A percentile compares a stretch with the other conserved stretches of the same genome.
Evolutionary conservation across 129 eudicot genomes (phyloP).

Genomic region (Flaveria sonorensis): DNA sequence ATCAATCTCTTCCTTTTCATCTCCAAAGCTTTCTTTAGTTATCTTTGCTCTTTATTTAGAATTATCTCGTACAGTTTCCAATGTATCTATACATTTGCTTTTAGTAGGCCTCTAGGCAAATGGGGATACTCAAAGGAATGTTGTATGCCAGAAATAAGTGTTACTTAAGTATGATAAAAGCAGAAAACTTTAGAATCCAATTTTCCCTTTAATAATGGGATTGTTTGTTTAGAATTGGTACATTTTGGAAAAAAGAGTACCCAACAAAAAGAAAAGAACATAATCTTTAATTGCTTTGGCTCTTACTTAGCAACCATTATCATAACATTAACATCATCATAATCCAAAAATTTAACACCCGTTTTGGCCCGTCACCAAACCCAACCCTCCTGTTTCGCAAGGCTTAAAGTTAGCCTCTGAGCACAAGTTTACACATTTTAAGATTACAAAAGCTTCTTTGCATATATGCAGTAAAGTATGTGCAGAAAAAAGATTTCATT

Average conservation of each 20-base stretch:
- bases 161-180: too few species aligned
- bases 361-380: too few species aligned
- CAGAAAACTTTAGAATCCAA: too few species aligned
- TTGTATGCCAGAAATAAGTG: too few species aligned
- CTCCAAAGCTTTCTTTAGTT: too few species aligned
- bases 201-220: not conserved
- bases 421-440: not conserved
- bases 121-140: too few species aligned
- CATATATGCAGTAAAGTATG: not conserved
- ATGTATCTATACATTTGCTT: not conserved
- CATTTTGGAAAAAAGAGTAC: not conserved
- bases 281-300: not conserved
- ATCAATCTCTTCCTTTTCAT: too few species aligned
- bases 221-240: not conserved
- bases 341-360: not conserved
- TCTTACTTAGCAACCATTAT: not conserved
- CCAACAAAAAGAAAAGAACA: not conserved
- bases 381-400: too few species aligned
- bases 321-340: not conserved
- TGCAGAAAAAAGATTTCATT: not conserved
- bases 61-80: too few species aligned
- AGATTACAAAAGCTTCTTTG: not conserved
- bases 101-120: not conserved
- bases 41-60: too few species aligned
- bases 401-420: conserved; percentile 7